Conservation (phyloP, 2,329 filamentous ascomycete species). For the Myriosclerotinia duriaeana region DNA sequence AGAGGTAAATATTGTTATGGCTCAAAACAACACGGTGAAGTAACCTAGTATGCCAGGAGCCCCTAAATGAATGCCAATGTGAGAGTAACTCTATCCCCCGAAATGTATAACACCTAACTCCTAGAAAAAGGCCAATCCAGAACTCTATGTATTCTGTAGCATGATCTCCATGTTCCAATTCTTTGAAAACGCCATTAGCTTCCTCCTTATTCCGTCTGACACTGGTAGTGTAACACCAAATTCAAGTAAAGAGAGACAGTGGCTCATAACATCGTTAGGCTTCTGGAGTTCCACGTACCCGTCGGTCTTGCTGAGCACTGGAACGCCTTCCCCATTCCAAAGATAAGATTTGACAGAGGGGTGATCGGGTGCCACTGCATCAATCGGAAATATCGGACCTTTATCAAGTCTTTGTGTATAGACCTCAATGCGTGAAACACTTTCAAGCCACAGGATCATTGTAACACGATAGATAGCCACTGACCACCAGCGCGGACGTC, state of each 20-base stretch:
- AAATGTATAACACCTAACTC: conserved; percentile 2
- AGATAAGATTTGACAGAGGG: conserved; percentile 52
- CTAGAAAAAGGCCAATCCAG: conserved; percentile 44
- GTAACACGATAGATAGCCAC: conserved; percentile 66
- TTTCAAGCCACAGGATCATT: conserved; percentile 62
- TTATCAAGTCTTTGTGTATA: conserved; percentile 37
- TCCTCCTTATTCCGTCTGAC: conserved; percentile 54
- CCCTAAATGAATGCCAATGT: background rate
- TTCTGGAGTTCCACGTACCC: conserved; percentile 48
- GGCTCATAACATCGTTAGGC: conserved; percentile 49
- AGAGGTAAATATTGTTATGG: background rate
- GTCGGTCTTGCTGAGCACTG: conserved; percentile 52
- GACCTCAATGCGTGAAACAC: conserved; percentile 52
- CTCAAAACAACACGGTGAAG: background rate
- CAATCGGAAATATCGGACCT: conserved; percentile 49
- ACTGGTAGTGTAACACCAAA: conserved; percentile 53
- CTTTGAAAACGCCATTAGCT: conserved; percentile 47
- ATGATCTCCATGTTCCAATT: conserved; percentile 38
- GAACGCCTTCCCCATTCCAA: conserved; percentile 53
- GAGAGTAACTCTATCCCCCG: background rate
- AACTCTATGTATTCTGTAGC: conserved; percentile 24
- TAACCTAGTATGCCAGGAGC: background rate
- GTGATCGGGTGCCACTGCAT: conserved; percentile 52
- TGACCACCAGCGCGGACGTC: conserved; percentile 70
- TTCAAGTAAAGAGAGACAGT: conserved; percentile 54